Evolutionary conservation across 108 stramenopile species (phyloP), one percentile per base, ranked within the genome.

Genomic region (Pseudonitzschia multiseries): DNA sequence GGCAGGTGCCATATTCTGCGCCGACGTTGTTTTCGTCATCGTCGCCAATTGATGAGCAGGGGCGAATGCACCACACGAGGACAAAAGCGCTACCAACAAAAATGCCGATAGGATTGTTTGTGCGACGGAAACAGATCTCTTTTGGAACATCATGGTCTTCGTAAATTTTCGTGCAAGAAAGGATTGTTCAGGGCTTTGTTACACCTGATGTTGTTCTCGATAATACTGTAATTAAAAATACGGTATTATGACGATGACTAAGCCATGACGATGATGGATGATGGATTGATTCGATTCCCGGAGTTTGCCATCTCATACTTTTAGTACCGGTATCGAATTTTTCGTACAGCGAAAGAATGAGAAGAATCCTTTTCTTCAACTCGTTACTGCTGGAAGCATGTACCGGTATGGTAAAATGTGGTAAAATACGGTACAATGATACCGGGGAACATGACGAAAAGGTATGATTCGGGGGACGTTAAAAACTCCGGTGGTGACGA

Each of bases 31-130:
- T 28, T 9, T 53, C 28, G 31, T 26, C 32, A 48, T 21, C 51
- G 50, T 32, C 41, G 33, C 2, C 41, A 41, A 24, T 50, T 26
- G 20, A 46, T 15, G 69, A 70, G 29, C 20, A 41, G 70, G 57
- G 40, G 70, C 40, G 44, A 71, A 71, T 9, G 57, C 70, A 2
- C 44, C 57, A 59, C 43, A 59, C 13, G 42, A 42, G 41, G 42
- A 40, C 21, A 70, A 54, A 48, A 14, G 8, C 46, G 17, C 46
- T 10, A 48, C 46, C 46, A 48, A 48, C 46, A 48, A 48, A 48
- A 48, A 2, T 10, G 46, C 12, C 31, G 54, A 48, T 33, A 57
- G 17, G 69, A 32, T 31, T 33, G 28, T 20, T 43, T 18, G 29
- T 27, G 57, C 4, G n/a, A 59, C 10, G 15, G 29, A 59, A 18